Evolutionary conservation across 805 yeast genomes (phyloP).

Genomic region (Komagataella pseudopastoris): DNA sequence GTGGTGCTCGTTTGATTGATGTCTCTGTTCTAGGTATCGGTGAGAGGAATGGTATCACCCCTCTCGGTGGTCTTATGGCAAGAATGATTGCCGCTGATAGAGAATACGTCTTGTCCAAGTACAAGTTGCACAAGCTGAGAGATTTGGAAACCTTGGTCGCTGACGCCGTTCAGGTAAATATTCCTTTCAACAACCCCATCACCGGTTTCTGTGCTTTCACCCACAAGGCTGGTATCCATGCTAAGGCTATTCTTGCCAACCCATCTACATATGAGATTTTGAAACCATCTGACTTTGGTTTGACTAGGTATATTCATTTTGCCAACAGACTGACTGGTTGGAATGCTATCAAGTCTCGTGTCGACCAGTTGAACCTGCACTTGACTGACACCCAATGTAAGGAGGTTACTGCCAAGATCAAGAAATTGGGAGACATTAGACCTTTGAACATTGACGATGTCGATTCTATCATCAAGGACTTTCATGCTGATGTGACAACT

Average conservation of each 20-base stretch:
- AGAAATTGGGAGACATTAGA: conserved; percentile 89
- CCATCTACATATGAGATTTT: conserved; percentile 98
- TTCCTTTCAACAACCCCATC: conserved; percentile 97
- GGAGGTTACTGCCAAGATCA: conserved; percentile 89
- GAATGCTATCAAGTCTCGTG: conserved; percentile 98
- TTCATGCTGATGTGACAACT: conserved; percentile 62
- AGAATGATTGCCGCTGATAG: conserved; percentile 98
- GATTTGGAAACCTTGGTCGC: conserved; percentile 94
- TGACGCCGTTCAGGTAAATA: conserved; percentile 91
- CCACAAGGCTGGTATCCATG: conserved; percentile 98
- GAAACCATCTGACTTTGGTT: conserved; percentile 90
- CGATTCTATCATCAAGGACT: conserved; percentile 90
- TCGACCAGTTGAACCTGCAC: conserved; percentile 86
- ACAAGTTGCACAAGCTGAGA: conserved; percentile 90
- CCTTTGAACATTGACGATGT: conserved; percentile 93
- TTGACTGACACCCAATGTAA: conserved; percentile 88
- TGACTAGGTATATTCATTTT: conserved; percentile 91
- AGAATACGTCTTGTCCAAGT: conserved; percentile 87
- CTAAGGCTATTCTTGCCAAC: conserved; percentile 95
- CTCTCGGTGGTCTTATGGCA: conserved; percentile 97
- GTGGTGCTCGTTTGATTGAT: conserved; percentile 91
- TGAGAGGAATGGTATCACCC: conserved; percentile 97
- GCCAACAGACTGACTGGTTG: conserved; percentile 98
- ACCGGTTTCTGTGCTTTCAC: conserved; percentile 99
- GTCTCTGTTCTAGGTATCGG: conserved; percentile 96